Evolutionary conservation across 805 yeast species (phyloP).

Genomic region (Debaryomyces maramus): DNA sequence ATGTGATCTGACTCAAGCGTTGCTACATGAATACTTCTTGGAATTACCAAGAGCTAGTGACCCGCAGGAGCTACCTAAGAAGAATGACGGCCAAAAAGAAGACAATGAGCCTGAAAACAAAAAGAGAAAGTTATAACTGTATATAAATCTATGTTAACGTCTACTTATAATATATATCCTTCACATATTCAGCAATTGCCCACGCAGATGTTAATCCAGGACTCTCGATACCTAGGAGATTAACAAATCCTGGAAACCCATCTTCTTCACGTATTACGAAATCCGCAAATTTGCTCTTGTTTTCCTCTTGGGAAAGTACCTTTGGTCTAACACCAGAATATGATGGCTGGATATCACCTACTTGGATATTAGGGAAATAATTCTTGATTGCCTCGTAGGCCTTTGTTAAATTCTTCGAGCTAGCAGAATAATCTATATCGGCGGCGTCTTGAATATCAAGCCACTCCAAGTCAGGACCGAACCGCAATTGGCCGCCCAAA

Average conservation of each 20-base stretch:
- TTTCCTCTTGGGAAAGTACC: constrained; percentile 45
- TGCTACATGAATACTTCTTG: constrained; percentile 64
- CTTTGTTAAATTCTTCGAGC: constrained; percentile 45
- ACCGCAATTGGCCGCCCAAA: constrained; percentile 72
- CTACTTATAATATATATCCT: constrained; percentile 24
- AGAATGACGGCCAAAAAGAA: constrained; percentile 20
- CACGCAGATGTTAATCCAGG: constrained; percentile 84
- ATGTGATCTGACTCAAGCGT: constrained; percentile 61
- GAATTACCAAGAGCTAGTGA: constrained; percentile 77
- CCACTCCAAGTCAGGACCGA: constrained; percentile 93
- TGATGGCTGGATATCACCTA: constrained; percentile 56
- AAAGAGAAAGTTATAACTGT: constrained; percentile 18
- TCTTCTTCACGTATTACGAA: constrained; percentile 70
- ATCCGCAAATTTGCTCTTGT: constrained; percentile 55
- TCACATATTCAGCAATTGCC: constrained; percentile 80
- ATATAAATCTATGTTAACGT: not conserved
- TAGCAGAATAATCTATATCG: constrained; percentile 49
- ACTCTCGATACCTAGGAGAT: constrained; percentile 80
- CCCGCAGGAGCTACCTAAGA: constrained; percentile 62
- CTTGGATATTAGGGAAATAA: constrained; percentile 63
- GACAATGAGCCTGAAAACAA: constrained; percentile 17
- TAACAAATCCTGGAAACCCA: constrained; percentile 76
- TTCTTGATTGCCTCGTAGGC: constrained; percentile 60
- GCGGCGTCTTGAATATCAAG: constrained; percentile 41
- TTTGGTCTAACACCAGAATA: constrained; percentile 89